Evolutionary conservation across 1,284 basidiomycete species (phyloP), one percentile per base, ranked within the genome.

Genomic region (Ganoderma meredithae): DNA sequence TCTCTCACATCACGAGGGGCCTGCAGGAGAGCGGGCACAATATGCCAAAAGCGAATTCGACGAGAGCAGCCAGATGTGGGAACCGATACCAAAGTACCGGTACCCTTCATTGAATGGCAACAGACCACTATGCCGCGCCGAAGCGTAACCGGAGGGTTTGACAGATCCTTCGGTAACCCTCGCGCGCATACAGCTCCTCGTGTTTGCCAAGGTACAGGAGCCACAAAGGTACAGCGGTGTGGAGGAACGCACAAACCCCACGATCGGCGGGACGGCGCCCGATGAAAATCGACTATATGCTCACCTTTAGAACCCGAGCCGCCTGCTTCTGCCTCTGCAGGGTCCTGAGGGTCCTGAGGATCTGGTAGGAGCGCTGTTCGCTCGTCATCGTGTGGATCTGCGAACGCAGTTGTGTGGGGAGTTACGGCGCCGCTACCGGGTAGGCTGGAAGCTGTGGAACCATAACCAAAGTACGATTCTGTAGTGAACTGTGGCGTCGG

Each of bases 341-440:
- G n/a, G 19, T 49, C 62, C 22, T 25, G 25, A 12, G 31, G n/a
- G 19, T 49, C 62, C 22, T 25, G 25, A 17, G 33, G 22, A 19
- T 36, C 62, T n/a, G 27, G 31, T 36, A 63, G 62, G 47, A 63
- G 62, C 33, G 62, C 47, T 36, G 62, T 39, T 22, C 47, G 44
- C 36, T 63, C 62, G 36, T n/a, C 49, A 25, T 12, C 10, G 8
- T 53, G 33, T 8, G n/a, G 6, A 7, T 19, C 62, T 39, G 33
- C 36, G 58, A 61, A 27, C 31, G 25, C 44, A 5, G 61, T 43
- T 17, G 61, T 63, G 17, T 49, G 62, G 31, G 62, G 62, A 19
- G 62, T 63, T 10, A 52, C 62, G 13, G 62, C 62, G 13, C 62
- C 61, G 13, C 61, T 63, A 9, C 44, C 61, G 4, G 61, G 61